A percentile compares a stretch with the other conserved stretches of the same genome.
Conservation (phyloP, 2,329 filamentous ascomycete genomes). For the Phyllosticta citribraziliensis region DNA sequence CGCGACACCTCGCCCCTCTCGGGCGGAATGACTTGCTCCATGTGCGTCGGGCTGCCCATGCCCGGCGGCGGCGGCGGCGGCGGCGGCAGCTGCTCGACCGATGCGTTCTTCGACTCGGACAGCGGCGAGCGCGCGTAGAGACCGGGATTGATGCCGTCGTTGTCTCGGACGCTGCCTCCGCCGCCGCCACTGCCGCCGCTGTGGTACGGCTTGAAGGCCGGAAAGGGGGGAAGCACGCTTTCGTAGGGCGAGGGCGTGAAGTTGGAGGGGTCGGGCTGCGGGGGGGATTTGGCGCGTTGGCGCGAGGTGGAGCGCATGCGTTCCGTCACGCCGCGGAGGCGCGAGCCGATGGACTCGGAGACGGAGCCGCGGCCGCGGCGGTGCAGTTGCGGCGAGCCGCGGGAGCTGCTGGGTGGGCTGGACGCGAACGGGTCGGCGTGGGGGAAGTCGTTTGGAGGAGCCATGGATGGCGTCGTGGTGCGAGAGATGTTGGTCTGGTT, state of each 20-base stretch:
- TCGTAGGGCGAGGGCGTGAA: constrained; percentile 32
- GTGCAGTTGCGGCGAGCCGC: constrained; percentile 33
- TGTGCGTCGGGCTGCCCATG: constrained; percentile 16
- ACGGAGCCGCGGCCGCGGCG: constrained; percentile 46
- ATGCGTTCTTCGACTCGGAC: background rate
- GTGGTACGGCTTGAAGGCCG: background rate
- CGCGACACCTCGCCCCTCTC: constrained; percentile 12
- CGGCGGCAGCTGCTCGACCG: constrained; percentile 25
- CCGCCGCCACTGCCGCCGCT: no score
- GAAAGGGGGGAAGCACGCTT: constrained; percentile 20
- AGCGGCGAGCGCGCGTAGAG: background rate
- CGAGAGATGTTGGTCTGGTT: constrained; percentile 15
- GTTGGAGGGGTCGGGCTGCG: constrained; percentile 16
- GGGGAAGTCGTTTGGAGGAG: constrained; percentile 6
- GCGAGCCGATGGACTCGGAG: constrained; percentile 47
- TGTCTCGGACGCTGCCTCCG: no score
- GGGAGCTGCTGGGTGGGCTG: constrained; percentile 18
- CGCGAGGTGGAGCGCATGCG: constrained; percentile 50
- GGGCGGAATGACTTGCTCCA: constrained; percentile 34
- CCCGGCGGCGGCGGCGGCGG: constrained; percentile 22
- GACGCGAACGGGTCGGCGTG: background rate
- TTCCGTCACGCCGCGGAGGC: constrained; percentile 40
- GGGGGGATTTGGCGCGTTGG: constrained; percentile 40
- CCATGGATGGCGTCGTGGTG: constrained; percentile 5
- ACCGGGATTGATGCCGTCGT: background rate